phyloP scores from a whole-genome alignment of 2,329 filamentous ascomycete genomes.

The Talaromyces islandicus region DNA sequence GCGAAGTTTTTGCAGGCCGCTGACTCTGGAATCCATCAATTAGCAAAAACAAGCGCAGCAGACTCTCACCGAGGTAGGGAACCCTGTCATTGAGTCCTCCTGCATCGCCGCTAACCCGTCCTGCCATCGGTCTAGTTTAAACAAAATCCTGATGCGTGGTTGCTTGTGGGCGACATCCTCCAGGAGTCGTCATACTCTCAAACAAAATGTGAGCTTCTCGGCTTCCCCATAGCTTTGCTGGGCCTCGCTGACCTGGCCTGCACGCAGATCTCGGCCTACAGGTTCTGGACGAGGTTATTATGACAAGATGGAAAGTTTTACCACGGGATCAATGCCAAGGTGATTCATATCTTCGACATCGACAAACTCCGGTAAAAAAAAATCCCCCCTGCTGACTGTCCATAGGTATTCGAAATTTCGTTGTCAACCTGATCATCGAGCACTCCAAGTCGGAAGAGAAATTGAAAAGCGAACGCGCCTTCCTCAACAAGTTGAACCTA shows the following conservation, averaged over 20 bases:
- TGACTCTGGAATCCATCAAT: conserved; percentile 20
- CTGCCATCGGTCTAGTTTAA: conserved; percentile 68
- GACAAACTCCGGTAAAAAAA: conserved; percentile 1
- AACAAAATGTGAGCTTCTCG: conserved; percentile 73
- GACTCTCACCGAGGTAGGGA: conserved; percentile 78
- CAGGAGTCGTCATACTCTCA: conserved; percentile 88
- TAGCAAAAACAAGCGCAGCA: conserved; percentile 96
- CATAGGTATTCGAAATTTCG: conserved; percentile 93
- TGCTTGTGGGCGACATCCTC: conserved; percentile 94
- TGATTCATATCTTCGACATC: conserved; percentile 25
- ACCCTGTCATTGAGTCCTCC: conserved; percentile 1
- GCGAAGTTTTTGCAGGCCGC: conserved; percentile 13
- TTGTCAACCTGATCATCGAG: conserved; percentile 97
- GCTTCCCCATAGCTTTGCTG: neutral
- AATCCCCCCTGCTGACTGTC: conserved; percentile 6
- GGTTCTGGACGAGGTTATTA: conserved; percentile 95
- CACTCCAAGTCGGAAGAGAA: conserved; percentile 85
- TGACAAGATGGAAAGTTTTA: conserved; percentile 97
- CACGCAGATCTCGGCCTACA: conserved; percentile 78
- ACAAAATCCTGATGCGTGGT: conserved; percentile 96
- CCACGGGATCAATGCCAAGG: conserved; percentile 94
- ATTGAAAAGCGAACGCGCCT: conserved; percentile 73
- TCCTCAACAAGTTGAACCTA: conserved; percentile 97
- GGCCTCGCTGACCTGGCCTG: conserved; percentile 24
- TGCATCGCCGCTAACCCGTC: conserved; percentile 13